Base-by-base conservation (phyloP, 129 eudicot species). In the Flaveria bidentis region DNA sequence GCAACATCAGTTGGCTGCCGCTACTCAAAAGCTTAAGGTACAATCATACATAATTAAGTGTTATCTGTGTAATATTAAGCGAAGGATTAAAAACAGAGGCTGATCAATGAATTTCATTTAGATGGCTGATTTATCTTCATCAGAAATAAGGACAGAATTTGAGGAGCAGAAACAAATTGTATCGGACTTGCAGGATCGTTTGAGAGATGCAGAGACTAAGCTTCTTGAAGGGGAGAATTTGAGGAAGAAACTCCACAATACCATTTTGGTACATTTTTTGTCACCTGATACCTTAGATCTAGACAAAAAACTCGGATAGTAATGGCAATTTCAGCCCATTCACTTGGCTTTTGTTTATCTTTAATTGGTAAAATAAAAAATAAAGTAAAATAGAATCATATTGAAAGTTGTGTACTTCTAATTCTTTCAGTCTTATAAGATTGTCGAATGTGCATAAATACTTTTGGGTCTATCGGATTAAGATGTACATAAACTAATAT, bases 181-280 rank as follows among this genome's bases (percentile, higher is more conserved):
- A 15, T 28, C 67, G 4, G 88, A 88, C 7, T 63, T 88, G 20
- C 85, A 86, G 44, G 82, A 86, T 50, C 80, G 84, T 10, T 76
- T 88, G 13, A 68, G 69, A 65, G 90, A 86, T 49, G 84, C 87
- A 6, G 93, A 88, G 61, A 28, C 28, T 30, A 77, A 82, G 74
- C 82, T 88, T 41, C 28, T 80, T 44, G 93, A 88, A 62, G 93
- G 93, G 45, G 93, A 88, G 63, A 84, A 30, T 8, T 74, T 88
- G 52, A 82, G 93, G 47, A 88, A 86, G 67, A 88, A 88, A 67
- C 88, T 88, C 18, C 93, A 88, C 57, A 88, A 88, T 26, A 88
- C 93, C 6, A 88, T 88, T 69, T 82, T 88, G 89, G 93, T 86
- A 84, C 13, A 47, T 14, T 30, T 53, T 66, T 60, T 33, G 10